Evolutionary conservation across 163 green algal genomes (phyloP).

Genomic region (Volvox carteri): DNA sequence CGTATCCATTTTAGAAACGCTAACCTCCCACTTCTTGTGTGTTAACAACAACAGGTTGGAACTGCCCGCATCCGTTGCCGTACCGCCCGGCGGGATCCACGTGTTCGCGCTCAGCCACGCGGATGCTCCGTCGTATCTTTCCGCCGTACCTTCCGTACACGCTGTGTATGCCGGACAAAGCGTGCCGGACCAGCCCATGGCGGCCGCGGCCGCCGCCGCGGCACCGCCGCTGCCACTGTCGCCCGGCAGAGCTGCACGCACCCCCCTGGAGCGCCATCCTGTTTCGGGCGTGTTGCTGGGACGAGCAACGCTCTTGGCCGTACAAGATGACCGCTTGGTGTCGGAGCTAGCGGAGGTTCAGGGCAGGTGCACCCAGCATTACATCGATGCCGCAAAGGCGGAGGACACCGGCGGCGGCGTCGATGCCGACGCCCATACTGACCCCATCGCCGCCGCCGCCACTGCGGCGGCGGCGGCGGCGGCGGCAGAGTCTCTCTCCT

Average conservation of each 20-base stretch:
- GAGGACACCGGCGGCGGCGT: background rate
- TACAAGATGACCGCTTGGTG: background rate
- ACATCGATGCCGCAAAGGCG: background rate
- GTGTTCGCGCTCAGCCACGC: conserved; percentile 22
- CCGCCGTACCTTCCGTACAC: background rate
- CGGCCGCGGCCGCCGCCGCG: background rate
- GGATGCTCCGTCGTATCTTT: background rate
- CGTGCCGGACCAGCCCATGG: background rate
- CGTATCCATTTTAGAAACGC: background rate
- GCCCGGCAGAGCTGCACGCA: too few species aligned
- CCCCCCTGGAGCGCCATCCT: background rate
- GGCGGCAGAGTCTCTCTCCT: background rate
- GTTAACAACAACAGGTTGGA: conserved; percentile 13
- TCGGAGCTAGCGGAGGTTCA: conserved; percentile 15
- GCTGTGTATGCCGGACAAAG: background rate
- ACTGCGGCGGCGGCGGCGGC: background rate
- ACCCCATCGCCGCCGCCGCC: background rate
- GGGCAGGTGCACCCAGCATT: conserved; percentile 4
- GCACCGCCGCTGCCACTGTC: background rate
- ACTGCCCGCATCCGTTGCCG: background rate
- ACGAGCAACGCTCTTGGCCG: conserved; percentile 10
- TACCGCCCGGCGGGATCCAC: conserved; percentile 8
- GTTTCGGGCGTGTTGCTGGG: background rate
- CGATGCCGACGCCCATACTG: background rate
- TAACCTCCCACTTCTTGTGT: background rate